These are phyloP conservation scores for Alloteropsis semialata DNA, from an alignment of 176 grass and related monocot genomes.

Conservation along the genomic window DNA sequence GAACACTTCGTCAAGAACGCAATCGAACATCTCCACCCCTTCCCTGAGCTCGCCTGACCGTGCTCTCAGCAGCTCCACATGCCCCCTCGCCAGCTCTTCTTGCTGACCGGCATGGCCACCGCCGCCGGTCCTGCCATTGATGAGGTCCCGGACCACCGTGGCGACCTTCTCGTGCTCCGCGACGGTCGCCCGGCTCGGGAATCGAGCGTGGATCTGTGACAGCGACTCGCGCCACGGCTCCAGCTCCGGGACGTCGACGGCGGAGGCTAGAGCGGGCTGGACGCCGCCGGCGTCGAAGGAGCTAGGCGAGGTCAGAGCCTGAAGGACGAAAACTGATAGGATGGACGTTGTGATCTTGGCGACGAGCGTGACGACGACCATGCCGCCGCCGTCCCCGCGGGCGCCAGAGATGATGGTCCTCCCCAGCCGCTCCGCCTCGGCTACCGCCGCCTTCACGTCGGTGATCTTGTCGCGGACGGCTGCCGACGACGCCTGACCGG, in stretches of 20 bases:
- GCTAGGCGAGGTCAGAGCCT: constrained; percentile 50
- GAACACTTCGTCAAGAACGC: constrained; percentile 74
- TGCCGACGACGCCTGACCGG: not conserved
- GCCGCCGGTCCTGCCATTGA: constrained; percentile 15
- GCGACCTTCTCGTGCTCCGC: constrained; percentile 69
- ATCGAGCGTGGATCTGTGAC: constrained; percentile 41
- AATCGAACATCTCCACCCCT: constrained; percentile 68
- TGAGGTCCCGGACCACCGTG: constrained; percentile 43
- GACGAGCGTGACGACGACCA: constrained; percentile 67
- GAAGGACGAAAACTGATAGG: constrained; percentile 61
- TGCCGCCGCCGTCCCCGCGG: not conserved
- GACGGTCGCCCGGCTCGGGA: constrained; percentile 18
- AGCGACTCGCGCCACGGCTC: constrained; percentile 70
- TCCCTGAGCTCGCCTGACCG: constrained; percentile 64
- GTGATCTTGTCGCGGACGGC: constrained; percentile 10
- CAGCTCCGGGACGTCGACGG: constrained; percentile 38
- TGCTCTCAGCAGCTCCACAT: constrained; percentile 53
- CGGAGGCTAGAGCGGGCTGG: not conserved
- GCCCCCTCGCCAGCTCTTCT: constrained; percentile 29
- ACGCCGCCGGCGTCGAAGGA: not conserved
- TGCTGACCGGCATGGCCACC: not conserved
- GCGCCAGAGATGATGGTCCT: not conserved
- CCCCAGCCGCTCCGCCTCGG: constrained; percentile 38
- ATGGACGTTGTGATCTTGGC: constrained; percentile 70
- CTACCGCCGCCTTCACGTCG: constrained; percentile 39